Evolutionary conservation across 2,329 filamentous ascomycete genomes (phyloP).

Genomic region (Fusarium sp.): DNA sequence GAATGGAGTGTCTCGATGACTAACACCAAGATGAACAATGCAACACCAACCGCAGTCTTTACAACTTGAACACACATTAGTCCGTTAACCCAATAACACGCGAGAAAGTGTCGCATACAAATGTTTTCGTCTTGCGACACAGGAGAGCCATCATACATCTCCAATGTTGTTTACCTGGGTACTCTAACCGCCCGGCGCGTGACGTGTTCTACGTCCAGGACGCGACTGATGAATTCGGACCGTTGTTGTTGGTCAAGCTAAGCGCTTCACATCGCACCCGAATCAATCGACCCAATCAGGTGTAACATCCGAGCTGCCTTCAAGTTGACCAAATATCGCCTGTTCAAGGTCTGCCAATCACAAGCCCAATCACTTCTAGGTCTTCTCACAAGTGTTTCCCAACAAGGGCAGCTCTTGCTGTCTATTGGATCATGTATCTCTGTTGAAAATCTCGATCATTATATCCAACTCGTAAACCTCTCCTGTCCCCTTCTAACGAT

Average conservation of each 20-base stretch:
- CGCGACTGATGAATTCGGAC: not conserved
- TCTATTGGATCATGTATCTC: not conserved
- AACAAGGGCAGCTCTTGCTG: not conserved
- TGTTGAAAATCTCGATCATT: conserved; percentile 17
- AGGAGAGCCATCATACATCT: not conserved
- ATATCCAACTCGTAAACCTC: conserved; percentile 67
- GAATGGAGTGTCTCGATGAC: not conserved
- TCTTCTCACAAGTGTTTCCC: not conserved
- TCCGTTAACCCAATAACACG: not conserved
- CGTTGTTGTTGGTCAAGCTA: not conserved
- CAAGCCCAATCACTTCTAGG: not conserved
- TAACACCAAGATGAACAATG: not conserved
- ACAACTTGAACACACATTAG: not conserved
- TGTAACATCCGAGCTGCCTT: not conserved
- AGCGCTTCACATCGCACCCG: not conserved
- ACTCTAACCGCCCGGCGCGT: not conserved
- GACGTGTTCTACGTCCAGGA: not conserved
- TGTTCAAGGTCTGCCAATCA: conserved; percentile 1
- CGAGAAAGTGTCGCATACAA: not conserved
- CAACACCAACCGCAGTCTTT: not conserved
- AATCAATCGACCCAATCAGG: conserved; percentile 1
- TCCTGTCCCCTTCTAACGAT: conserved; percentile 78
- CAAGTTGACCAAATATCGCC: not conserved
- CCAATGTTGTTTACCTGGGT: not conserved
- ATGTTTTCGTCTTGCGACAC: not conserved